phyloP scores from a whole-genome alignment of 352 stramenopile genomes.

The Phytophthora crassamura region DNA sequence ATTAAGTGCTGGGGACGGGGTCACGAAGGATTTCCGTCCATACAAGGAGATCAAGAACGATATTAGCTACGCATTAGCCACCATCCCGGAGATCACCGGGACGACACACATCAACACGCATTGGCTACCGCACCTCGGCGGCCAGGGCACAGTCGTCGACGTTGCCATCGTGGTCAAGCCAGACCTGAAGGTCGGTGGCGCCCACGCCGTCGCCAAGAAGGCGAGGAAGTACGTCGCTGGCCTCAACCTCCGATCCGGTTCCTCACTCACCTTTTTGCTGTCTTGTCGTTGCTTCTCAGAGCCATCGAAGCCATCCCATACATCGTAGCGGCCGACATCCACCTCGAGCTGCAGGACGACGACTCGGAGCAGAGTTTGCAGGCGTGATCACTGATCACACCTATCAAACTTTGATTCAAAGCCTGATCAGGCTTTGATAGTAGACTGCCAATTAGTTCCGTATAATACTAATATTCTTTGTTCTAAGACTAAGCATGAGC shows the following conservation, averaged over 20 bases:
- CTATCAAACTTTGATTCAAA: too few species aligned
- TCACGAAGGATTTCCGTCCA: constrained; percentile 70
- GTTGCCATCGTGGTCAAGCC: constrained; percentile 80
- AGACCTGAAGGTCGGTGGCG: constrained; percentile 79
- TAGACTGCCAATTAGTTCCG: too few species aligned
- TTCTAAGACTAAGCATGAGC: too few species aligned
- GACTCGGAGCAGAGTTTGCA: constrained; percentile 35
- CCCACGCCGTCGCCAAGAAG: constrained; percentile 73
- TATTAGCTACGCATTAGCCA: constrained; percentile 62
- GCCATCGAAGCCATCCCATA: constrained; percentile 83
- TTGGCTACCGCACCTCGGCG: constrained; percentile 69
- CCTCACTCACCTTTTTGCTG: constrained; percentile 1
- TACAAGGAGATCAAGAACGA: constrained; percentile 82
- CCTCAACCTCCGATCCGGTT: neutral
- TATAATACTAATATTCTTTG: too few species aligned
- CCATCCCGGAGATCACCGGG: constrained; percentile 71
- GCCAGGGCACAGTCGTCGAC: constrained; percentile 75
- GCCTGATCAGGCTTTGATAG: too few species aligned
- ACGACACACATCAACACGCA: constrained; percentile 88
- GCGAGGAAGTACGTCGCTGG: constrained; percentile 66
- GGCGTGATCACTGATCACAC: too few species aligned
- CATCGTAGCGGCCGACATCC: constrained; percentile 81
- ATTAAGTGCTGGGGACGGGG: constrained; percentile 30
- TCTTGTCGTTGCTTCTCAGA: constrained; percentile 34
- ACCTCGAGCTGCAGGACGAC: constrained; percentile 80